Base-by-base conservation (phyloP, 257 asterid species). In the Anisodus acutangulus region DNA sequence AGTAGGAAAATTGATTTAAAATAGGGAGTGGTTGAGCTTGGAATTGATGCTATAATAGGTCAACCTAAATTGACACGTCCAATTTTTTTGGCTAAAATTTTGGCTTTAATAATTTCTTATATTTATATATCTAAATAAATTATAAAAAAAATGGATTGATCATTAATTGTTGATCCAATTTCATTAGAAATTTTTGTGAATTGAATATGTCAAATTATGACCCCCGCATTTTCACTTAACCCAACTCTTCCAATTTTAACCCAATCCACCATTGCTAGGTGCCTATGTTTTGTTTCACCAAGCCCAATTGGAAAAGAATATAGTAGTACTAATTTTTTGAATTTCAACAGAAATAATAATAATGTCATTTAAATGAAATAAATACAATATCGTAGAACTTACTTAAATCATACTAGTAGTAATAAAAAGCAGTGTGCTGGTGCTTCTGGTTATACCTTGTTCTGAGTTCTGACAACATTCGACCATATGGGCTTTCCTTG, bases 1-100 rank as follows among this genome's bases (percentile, higher is more conserved):
- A 19, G 39, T 51, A 5, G 41, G 11, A 47, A 72, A 47, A 45
- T 47, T 47, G n/a, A 2, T n/a, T 47, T 9, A n/a, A 72, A 47
- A 72, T 72, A 19, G 8, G 19, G 80, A 72, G 59, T 72, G 12
- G 80, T 72, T 72, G 80, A 72, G 59, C 10, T 45, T n/a, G 17
- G 37, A 72, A 47, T 72, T 72, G 39, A 72, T 72, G 80, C 58
- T 41, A 4, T 45, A 45, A 64, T 26, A 45, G n/a, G 80, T n/a
- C 57, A 47, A 19, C 41, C 16, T 5, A 72, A 45, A 72, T 47
- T 72, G 60, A 47, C n/a, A 19, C 58, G 2, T n/a, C 59, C 39
- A 45, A n/a, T 39, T 39, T 7, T 7, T 17, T 60, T n/a, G 67
- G 35, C 37, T 8, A 60, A 60, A 2, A 0, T 17, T 71, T n/a